phyloP scores from a whole-genome alignment of 169 alveolate genomes.

The Theileria sp. region DNA sequence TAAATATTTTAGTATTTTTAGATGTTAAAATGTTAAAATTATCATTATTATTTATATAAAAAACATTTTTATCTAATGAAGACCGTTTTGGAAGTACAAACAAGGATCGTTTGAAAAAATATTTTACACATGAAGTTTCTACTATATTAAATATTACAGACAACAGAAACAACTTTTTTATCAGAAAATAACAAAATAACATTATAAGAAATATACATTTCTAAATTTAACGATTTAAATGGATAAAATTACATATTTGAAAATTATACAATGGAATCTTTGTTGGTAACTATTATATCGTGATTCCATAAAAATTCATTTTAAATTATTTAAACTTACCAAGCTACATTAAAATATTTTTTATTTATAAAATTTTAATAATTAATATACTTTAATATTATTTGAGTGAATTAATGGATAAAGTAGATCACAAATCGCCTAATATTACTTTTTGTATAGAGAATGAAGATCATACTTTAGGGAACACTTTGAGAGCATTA shows the following conservation, averaged over 20 bases:
- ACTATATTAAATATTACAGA: background rate
- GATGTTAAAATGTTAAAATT: background rate
- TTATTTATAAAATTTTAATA: background rate
- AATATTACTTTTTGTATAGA: conserved; percentile 82
- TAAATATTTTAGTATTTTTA: too few relatives aligned
- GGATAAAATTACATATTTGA: background rate
- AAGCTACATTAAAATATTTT: background rate
- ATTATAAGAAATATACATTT: background rate
- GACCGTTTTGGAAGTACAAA: background rate
- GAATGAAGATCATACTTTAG: conserved; percentile 83
- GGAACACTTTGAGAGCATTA: conserved; percentile 76
- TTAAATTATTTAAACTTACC: too few relatives aligned
- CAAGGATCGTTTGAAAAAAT: background rate
- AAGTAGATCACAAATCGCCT: conserved; percentile 54
- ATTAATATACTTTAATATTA: background rate
- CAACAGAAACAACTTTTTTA: background rate
- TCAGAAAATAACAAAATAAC: background rate
- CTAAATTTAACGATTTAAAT: background rate
- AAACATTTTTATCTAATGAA: too few relatives aligned
- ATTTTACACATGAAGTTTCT: background rate
- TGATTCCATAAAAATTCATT: background rate
- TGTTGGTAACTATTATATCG: background rate
- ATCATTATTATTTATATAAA: background rate
- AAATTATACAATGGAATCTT: background rate
- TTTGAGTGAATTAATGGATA: conserved; percentile 29